phyloP scores from a whole-genome alignment of 2,329 filamentous ascomycete species.

The Botrytis fragariae region DNA sequence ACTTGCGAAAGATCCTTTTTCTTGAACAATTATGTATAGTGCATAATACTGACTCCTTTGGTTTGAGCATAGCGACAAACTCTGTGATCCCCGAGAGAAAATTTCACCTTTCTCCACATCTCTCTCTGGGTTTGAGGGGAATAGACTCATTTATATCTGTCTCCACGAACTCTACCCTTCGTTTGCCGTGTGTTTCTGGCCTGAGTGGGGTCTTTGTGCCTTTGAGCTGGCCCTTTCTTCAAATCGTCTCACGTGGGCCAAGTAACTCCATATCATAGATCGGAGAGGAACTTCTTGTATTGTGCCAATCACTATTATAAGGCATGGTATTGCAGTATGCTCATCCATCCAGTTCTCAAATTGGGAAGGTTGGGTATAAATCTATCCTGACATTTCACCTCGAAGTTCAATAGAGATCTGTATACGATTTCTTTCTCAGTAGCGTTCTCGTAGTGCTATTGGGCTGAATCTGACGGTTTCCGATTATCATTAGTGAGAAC shows the following conservation, averaged over 20 bases:
- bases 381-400: not conserved
- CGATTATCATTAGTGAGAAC: too few relatives aligned
- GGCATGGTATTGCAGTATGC: too few relatives aligned
- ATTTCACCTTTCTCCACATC: not conserved
- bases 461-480: too few relatives aligned
- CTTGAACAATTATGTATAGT: not conserved
- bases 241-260: not conserved
- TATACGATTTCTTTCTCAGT: not conserved
- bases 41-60: not conserved
- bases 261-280: not conserved
- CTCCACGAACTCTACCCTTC: not conserved
- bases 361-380: not conserved
- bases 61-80: not conserved
- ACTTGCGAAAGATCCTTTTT: not conserved
- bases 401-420: not conserved
- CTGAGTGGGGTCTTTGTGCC: not conserved
- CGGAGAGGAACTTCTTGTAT: not conserved
- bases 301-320: not conserved
- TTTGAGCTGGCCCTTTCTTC: not conserved
- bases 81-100: not conserved
- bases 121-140: not conserved
- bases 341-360: not conserved
- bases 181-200: not conserved
- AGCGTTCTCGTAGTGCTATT: not conserved
- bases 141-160: not conserved